A percentile compares a stretch with the other conserved stretches of the same genome.
Evolutionary conservation across 2,329 filamentous ascomycete species (phyloP).

Genomic region (Westerdykella ornata): DNA sequence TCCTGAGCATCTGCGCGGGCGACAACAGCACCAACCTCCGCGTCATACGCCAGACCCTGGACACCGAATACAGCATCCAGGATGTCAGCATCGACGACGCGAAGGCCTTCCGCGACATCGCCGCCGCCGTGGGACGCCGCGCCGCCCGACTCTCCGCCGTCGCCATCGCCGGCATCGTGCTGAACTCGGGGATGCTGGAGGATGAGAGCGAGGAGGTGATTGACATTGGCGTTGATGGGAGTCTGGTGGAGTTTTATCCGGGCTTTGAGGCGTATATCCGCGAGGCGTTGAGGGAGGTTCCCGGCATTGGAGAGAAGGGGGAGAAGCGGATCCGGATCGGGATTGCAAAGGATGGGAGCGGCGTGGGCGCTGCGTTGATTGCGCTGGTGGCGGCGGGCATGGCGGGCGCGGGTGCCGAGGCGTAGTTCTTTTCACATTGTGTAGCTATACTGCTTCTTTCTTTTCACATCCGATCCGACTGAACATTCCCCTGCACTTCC

Average conservation of each 20-base stretch:
- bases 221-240: constrained; percentile 92
- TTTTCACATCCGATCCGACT: too few species aligned
- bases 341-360: constrained; percentile 93
- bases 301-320: constrained; percentile 68
- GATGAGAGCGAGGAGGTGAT: constrained; percentile 55
- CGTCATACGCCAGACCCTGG: constrained; percentile 69
- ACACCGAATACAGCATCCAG: constrained; percentile 68
- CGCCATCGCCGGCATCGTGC: constrained; percentile 74
- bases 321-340: constrained; percentile 87
- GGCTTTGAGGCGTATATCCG: constrained; percentile 84
- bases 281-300: constrained; percentile 68
- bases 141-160: constrained; percentile 84
- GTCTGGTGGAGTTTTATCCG: constrained; percentile 91
- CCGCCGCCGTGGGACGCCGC: constrained; percentile 77
- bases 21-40: constrained; percentile 68
- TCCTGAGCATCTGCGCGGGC: constrained; percentile 79
- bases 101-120: constrained; percentile 75
- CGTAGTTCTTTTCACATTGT: neutral
- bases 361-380: constrained; percentile 91
- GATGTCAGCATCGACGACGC: constrained; percentile 77
- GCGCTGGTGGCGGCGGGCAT: constrained; percentile 71
- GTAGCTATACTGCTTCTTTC: too few species aligned
- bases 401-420: constrained; percentile 11
- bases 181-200: constrained; percentile 68
- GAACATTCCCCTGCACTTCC: too few species aligned